Evolutionary conservation across 2,329 filamentous ascomycete species (phyloP).

Genomic region (Aspergillaceae sp.): DNA sequence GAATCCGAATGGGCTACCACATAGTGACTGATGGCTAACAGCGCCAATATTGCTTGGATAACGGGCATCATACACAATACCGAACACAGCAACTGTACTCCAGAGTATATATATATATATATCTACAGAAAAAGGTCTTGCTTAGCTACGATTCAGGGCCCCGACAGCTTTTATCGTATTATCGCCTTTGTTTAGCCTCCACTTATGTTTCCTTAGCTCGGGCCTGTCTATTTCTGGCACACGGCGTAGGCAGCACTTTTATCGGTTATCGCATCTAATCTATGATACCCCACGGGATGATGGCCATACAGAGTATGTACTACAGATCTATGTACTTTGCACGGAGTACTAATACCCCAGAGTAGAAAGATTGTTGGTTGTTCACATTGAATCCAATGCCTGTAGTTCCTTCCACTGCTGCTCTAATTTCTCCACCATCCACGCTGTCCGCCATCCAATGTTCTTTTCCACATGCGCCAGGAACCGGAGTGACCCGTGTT

Average conservation of each 20-base stretch:
- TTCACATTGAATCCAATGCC: conserved; percentile 5
- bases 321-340: background rate
- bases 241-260: background rate
- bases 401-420: conserved; percentile 22
- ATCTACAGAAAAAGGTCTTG: background rate
- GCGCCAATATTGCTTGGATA: background rate
- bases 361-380: no score
- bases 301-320: no score
- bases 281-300: no score
- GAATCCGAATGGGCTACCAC: background rate
- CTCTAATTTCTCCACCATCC: conserved; percentile 22
- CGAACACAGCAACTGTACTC: no score
- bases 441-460: conserved; percentile 25
- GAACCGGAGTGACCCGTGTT: conserved; percentile 21
- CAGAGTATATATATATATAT: no score
- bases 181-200: conserved; percentile 28
- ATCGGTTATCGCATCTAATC: conserved; percentile 7
- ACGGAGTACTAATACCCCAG: background rate
- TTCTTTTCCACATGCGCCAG: conserved; percentile 18
- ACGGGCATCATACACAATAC: no score
- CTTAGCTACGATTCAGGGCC: background rate
- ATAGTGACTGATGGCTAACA: background rate
- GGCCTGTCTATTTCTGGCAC: background rate
- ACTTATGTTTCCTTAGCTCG: background rate
- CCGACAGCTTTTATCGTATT: background rate